Conservation (phyloP, 83 land plant genomes). For the Picea abies region DNA sequence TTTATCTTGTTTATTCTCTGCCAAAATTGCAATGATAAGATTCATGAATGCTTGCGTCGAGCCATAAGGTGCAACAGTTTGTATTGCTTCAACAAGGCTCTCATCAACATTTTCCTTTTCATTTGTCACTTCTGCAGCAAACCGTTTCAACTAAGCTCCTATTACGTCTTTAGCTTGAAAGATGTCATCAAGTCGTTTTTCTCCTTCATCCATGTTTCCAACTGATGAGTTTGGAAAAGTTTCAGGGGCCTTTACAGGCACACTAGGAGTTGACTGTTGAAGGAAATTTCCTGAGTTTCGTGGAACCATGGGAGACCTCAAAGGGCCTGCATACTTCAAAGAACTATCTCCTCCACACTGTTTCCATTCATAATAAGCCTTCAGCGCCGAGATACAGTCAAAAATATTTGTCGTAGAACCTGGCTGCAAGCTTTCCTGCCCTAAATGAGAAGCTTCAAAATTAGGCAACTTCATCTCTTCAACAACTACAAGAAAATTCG, state of each 20-base stretch:
- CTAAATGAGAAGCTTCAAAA: slow-evolving; percentile 49
- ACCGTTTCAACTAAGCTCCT: slow-evolving; percentile 28
- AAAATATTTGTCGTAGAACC: slow-evolving; percentile 57
- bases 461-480: slow-evolving; percentile 61
- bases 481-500: slow-evolving; percentile 54
- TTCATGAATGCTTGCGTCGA: not conserved
- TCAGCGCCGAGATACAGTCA: slow-evolving; percentile 62
- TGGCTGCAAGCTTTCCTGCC: slow-evolving; percentile 44
- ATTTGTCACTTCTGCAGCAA: not conserved
- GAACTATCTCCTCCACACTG: slow-evolving; percentile 38
- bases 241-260: slow-evolving; percentile 9
- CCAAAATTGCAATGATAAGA: not conserved
- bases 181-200: not conserved
- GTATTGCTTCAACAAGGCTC: slow-evolving; percentile 22
- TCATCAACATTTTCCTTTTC: slow-evolving; percentile 58
- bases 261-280: not conserved
- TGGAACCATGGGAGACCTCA: slow-evolving; percentile 38
- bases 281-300: slow-evolving; percentile 21
- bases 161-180: not conserved
- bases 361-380: slow-evolving; percentile 4
- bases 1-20: not conserved
- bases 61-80: not conserved
- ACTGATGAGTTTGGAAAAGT: slow-evolving; percentile 34
- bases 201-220: not conserved
- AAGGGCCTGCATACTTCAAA: slow-evolving; percentile 30